Evolutionary conservation across 2,329 filamentous ascomycete species (phyloP), one percentile per base, ranked within the genome.

Genomic region (Paracoccidioides brasiliensis): DNA sequence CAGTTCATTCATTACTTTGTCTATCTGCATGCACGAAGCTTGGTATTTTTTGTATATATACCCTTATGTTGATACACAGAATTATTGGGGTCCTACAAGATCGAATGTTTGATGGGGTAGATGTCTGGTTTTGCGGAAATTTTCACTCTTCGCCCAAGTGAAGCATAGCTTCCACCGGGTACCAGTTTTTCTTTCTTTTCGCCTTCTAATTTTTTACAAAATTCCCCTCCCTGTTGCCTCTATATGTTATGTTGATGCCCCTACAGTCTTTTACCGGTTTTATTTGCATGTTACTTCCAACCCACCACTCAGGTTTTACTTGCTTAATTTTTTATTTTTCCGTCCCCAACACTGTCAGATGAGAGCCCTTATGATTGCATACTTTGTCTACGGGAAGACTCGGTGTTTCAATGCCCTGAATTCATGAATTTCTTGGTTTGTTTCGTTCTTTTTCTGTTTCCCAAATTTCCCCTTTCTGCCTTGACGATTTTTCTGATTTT

Each of bases 331-430:
- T 48, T 32, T 22, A 33, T 48, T 5, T 32, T 50, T 22, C 33
- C n/a, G 12, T 37, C 33, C 33, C 15, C 33, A 9, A 28, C 46
- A 12, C 46, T 28, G 32, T 38, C 46, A 38, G 46, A 48, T 48
- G 45, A 37, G n/a, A 22, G 22, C 22, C 22, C 22, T 50, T 22
- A 28, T 37, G 22, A 22, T 35, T 50, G 46, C 46, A 50, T 50
- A 33, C 46, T 50, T 38, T 38, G 33, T 50, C 46, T 38, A 50
- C 33, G 33, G 46, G 46, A 38, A 38, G 46, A 50, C 46, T 50
- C 33, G 46, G 46, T 50, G 46, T 50, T 50, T 50, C 12, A 38
- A 50, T 50, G 46, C 28, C 33, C 38, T 9, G 46, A 50, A 50
- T 28, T 50, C 30, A 50, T 38, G 46, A 50, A 38, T 28, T 49